These are phyloP conservation scores for Yamadazyma aaseri DNA, from an alignment of 1,139 yeast species.

Conservation along the genomic window DNA sequence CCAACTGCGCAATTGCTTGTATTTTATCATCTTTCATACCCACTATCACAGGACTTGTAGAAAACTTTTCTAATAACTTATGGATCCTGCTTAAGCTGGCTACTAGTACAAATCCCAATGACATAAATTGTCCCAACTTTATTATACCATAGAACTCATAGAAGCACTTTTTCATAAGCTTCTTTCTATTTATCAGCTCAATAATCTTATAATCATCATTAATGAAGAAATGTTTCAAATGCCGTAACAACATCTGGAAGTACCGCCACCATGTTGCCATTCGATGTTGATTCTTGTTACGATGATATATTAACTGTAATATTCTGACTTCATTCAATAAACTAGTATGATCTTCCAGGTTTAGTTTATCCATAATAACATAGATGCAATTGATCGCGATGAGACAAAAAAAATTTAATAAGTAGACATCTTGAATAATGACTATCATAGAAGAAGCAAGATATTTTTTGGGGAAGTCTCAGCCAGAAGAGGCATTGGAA, in stretches of 20 bases:
- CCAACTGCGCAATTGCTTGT: conserved; percentile 4
- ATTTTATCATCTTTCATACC: neutral
- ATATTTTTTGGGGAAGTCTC: conserved; percentile 38
- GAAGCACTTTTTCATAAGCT: conserved; percentile 50
- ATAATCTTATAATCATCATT: conserved; percentile 23
- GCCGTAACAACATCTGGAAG: conserved; percentile 62
- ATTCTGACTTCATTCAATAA: conserved; percentile 50
- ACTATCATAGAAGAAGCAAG: conserved; percentile 21
- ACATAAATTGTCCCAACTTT: conserved; percentile 75
- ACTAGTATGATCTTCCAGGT: conserved; percentile 3
- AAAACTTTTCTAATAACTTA: conserved; percentile 23
- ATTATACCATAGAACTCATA: conserved; percentile 65
- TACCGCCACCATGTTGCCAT: conserved; percentile 75
- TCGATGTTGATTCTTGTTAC: conserved; percentile 78
- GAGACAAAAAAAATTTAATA: conserved; percentile 4
- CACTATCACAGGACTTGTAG: neutral
- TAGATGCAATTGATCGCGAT: conserved; percentile 4
- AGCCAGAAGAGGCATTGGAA: conserved; percentile 41
- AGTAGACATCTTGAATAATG: conserved; percentile 5
- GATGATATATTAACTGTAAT: conserved; percentile 61
- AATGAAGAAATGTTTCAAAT: conserved; percentile 38
- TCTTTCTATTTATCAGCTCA: conserved; percentile 30
- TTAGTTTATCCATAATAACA: neutral
- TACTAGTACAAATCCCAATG: conserved; percentile 68
- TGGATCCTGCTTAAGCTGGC: conserved; percentile 55